A percentile compares a stretch with the other conserved stretches of the same genome.
These are phyloP conservation scores for Moesziomyces antarcticus DNA, from an alignment of 1,284 basidiomycete genomes.

Conservation along the genomic window DNA sequence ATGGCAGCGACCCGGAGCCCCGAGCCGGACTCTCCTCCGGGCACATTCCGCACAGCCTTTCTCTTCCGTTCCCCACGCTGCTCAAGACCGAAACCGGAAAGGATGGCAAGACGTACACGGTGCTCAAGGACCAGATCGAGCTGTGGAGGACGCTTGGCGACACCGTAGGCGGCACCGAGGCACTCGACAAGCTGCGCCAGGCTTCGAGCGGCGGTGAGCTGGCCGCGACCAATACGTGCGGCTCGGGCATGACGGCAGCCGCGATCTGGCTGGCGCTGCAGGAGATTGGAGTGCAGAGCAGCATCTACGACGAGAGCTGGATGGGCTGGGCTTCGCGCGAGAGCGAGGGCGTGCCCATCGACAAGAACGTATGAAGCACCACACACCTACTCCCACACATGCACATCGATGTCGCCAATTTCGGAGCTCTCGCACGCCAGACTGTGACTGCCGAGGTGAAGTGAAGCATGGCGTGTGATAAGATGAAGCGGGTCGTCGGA, in stretches of 20 bases:
- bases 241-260: conserved; percentile 90
- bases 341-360: conserved; percentile 40
- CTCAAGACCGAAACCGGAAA: conserved; percentile 71
- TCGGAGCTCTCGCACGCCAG: too few relatives aligned
- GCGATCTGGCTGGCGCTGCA: conserved; percentile 88
- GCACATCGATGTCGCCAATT: too few relatives aligned
- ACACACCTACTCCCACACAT: too few relatives aligned
- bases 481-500: too few relatives aligned
- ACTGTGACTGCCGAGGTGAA: too few relatives aligned
- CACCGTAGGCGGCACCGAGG: conserved; percentile 72
- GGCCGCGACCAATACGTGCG: conserved; percentile 65
- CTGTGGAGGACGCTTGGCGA: conserved; percentile 73
- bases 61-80: conserved; percentile 85
- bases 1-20: conserved; percentile 86
- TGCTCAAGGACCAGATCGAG: conserved; percentile 62
- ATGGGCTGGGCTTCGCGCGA: conserved; percentile 55
- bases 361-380: conserved; percentile 22
- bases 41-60: conserved; percentile 88
- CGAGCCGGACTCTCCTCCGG: conserved; percentile 87
- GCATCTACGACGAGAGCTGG: conserved; percentile 81
- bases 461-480: neutral
- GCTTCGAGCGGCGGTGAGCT: conserved; percentile 53
- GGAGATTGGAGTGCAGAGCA: conserved; percentile 73
- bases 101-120: conserved; percentile 62
- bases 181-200: conserved; percentile 63